Conservation (phyloP, 306 rosid genomes). For the Castanea mollissima region DNA sequence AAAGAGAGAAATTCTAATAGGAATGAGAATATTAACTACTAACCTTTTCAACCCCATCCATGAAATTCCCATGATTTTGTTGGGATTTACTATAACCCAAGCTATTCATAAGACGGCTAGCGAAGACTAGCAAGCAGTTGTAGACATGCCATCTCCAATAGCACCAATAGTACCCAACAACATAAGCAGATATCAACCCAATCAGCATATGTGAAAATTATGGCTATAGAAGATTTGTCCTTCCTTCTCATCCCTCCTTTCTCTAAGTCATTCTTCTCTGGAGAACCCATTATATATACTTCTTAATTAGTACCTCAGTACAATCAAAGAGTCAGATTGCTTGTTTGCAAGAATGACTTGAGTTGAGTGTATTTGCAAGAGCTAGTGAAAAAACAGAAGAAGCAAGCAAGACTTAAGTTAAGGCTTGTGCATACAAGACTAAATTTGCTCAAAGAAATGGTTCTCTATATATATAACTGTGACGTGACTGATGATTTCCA, state of each 20-base stretch:
- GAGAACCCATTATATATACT: slow-evolving; percentile 38
- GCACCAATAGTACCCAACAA: slow-evolving; percentile 79
- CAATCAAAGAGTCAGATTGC: slow-evolving; percentile 2
- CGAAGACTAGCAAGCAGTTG: slow-evolving; percentile 71
- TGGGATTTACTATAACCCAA: slow-evolving; percentile 57
- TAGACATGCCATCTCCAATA: slow-evolving; percentile 91
- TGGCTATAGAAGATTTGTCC: slow-evolving; percentile 30
- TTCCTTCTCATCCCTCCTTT: slow-evolving; percentile 21
- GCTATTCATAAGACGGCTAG: slow-evolving; percentile 87
- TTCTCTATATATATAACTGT: slow-evolving; percentile 8
- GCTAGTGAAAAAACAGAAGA: background rate
- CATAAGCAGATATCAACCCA: slow-evolving; percentile 78
- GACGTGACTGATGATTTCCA: slow-evolving; percentile 26
- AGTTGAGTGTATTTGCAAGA: background rate
- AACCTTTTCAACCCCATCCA: slow-evolving; percentile 81
- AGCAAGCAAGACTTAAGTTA: no score
- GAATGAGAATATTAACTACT: background rate
- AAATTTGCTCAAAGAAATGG: slow-evolving; percentile 5
- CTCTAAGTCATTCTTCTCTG: slow-evolving; percentile 13
- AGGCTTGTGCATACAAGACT: background rate
- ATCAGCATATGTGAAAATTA: slow-evolving; percentile 71
- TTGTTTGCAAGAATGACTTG: background rate
- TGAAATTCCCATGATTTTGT: slow-evolving; percentile 42
- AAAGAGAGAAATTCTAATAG: background rate
- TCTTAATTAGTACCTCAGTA: background rate